Evolutionary conservation across 2,329 filamentous ascomycete species (phyloP).

Genomic region (Sarocladiaceae sp.): DNA sequence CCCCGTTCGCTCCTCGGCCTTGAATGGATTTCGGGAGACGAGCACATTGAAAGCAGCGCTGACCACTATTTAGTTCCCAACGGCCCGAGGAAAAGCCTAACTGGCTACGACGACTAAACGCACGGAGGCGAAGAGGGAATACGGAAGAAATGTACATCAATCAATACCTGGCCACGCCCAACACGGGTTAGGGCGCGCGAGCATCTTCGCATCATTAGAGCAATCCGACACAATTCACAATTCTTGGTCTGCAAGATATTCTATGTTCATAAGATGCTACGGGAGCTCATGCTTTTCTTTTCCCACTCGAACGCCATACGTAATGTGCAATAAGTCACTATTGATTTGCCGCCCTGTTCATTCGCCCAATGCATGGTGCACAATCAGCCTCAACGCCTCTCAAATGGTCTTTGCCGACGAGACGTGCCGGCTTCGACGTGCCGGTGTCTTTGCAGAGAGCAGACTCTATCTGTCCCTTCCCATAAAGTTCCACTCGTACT

Average conservation of each 20-base stretch:
- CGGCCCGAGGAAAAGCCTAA: conserved; percentile 55
- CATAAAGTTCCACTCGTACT: conserved; percentile 64
- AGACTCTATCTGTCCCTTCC: conserved; percentile 51
- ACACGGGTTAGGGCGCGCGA: neutral
- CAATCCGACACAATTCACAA: neutral
- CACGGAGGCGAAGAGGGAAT: conserved; percentile 9
- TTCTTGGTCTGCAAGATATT: too few relatives aligned
- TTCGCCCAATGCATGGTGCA: too few relatives aligned
- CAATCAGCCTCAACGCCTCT: too few relatives aligned
- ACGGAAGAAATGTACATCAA: conserved; percentile 10
- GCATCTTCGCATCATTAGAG: neutral
- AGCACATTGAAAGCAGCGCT: neutral
- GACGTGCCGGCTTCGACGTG: neutral
- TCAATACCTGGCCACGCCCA: conserved; percentile 9
- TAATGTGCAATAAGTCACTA: too few relatives aligned
- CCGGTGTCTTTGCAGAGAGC: neutral
- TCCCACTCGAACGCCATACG: neutral
- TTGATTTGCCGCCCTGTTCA: too few relatives aligned
- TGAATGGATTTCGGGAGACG: too few relatives aligned
- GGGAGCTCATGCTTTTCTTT: neutral
- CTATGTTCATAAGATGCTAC: too few relatives aligned
- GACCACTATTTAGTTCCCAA: conserved; percentile 42
- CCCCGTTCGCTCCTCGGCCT: too few relatives aligned
- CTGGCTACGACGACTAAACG: conserved; percentile 55
- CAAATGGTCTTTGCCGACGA: neutral